These are phyloP conservation scores for Pseudopithomyces maydicus DNA, from an alignment of 2,329 filamentous ascomycete genomes.

Conservation along the genomic window DNA sequence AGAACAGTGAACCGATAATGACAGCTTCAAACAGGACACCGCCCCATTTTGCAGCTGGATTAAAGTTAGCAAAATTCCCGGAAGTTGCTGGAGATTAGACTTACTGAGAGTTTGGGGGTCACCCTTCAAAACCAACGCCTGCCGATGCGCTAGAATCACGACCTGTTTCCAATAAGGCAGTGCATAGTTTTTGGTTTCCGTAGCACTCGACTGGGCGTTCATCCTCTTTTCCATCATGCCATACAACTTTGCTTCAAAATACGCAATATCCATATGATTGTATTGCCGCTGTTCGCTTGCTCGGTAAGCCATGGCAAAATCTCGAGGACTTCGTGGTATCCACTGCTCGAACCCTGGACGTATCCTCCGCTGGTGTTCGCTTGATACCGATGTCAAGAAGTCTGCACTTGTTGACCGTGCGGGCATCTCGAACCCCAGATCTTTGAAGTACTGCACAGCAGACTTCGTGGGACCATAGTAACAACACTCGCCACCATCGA, in stretches of 20 bases:
- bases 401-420: conserved; percentile 71
- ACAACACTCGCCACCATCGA: conserved; percentile 47
- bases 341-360: conserved; percentile 62
- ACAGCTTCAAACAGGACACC: conserved; percentile 50
- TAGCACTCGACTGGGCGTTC: conserved; percentile 39
- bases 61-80: background rate
- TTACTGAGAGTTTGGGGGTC: conserved; percentile 55
- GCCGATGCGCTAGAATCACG: conserved; percentile 44
- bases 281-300: conserved; percentile 43
- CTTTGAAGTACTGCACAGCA: conserved; percentile 68
- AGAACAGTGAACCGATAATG: conserved; percentile 55
- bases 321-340: conserved; percentile 60
- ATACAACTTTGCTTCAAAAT: conserved; percentile 43
- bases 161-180: conserved; percentile 47
- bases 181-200: conserved; percentile 49
- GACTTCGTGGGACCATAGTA: conserved; percentile 68
- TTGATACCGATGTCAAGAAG: conserved; percentile 74
- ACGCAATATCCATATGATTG: conserved; percentile 48
- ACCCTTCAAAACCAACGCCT: conserved; percentile 59
- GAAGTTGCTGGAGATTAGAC: conserved; percentile 41
- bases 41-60: conserved; percentile 54
- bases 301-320: conserved; percentile 57
- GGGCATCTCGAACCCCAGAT: conserved; percentile 70
- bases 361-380: conserved; percentile 62
- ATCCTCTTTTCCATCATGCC: conserved; percentile 36